Evolutionary conservation across 2,329 filamentous ascomycete genomes (phyloP), one percentile per base, ranked within the genome.

Genomic region (Microdochium bolleyi): DNA sequence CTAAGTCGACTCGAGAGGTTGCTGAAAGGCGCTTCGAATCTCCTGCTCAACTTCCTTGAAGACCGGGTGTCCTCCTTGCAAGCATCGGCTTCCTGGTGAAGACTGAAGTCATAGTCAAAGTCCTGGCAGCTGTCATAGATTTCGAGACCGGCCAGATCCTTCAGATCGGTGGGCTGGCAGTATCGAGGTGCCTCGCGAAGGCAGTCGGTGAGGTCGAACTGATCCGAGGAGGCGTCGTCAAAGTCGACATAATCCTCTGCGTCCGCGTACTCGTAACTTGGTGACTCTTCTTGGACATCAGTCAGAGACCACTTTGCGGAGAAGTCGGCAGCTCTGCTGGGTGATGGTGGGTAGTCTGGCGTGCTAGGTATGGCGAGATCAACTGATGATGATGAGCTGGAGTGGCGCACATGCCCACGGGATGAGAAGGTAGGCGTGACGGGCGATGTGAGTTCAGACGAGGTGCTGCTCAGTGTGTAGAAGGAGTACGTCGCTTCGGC

Each of bases 261-360:
- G 25, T 84, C 80, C 22, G 61, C 61, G 30, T 60, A 58, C 21
- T 87, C 87, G 52, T 79, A 80, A 66, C 92, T 87, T 44, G 84
- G 71, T 2, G 87, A 84, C 62, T 95, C 91, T 67, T 96, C 92
- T 62, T 91, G 82, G 21, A 96, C 87, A 62, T 94, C 88, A 16
- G 89, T 87, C 56, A 96, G 75, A 51, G 78, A 79, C 55, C 82
- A 78, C 70, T 89, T 89, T 61, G 77, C 75, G 0, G 80, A 73
- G 58, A 83, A 81, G 44, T 59, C 64, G 16, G 58, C 50, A 38
- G 71, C 70, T 54, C 73, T 75, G 50, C 72, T 78, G 54, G 77
- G 85, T 55, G 77, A 85, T 52, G 76, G 85, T 56, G 69, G 70
- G 63, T 70, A 70, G 59, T 84, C 83, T 56, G 65, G 65, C 59